phyloP scores from a whole-genome alignment of 2,329 filamentous ascomycete species.

The Bimuria novae-zelandiae region DNA sequence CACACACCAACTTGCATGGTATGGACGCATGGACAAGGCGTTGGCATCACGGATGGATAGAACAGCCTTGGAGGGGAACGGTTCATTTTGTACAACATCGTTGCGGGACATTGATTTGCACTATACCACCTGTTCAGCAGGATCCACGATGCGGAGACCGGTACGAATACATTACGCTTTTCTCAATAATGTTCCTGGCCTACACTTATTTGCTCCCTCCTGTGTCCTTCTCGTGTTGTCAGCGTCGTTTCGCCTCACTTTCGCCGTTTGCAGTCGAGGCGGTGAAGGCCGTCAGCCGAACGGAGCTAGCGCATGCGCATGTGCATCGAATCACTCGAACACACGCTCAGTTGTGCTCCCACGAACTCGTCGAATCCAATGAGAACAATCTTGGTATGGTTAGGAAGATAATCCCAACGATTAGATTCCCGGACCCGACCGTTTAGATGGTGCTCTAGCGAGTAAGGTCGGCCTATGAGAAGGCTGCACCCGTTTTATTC shows the following conservation, averaged over 20 bases:
- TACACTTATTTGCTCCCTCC: not conserved
- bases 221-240: not conserved
- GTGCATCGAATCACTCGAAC: slow-evolving; percentile 22
- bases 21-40: slow-evolving; percentile 32
- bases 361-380: slow-evolving; percentile 10
- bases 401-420: not conserved
- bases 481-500: not conserved
- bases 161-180: no score
- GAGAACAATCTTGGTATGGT: not conserved
- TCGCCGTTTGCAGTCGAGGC: slow-evolving; percentile 5
- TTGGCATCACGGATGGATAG: slow-evolving; percentile 19
- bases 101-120: slow-evolving; percentile 2
- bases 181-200: not conserved
- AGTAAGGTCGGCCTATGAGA: not conserved
- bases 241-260: not conserved
- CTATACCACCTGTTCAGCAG: slow-evolving; percentile 8
- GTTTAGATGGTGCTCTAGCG: not conserved
- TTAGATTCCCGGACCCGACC: not conserved
- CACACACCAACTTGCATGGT: slow-evolving; percentile 27
- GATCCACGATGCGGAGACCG: no score
- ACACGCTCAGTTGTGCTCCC: slow-evolving; percentile 25
- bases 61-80: slow-evolving; percentile 9
- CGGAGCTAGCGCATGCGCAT: slow-evolving; percentile 1
- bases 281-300: slow-evolving; percentile 8
- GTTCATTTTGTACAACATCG: slow-evolving; percentile 10